A percentile compares a stretch with the other conserved stretches of the same genome.
Conservation (phyloP, 768 basidiomycete species). For the Lentinula raphanica region DNA sequence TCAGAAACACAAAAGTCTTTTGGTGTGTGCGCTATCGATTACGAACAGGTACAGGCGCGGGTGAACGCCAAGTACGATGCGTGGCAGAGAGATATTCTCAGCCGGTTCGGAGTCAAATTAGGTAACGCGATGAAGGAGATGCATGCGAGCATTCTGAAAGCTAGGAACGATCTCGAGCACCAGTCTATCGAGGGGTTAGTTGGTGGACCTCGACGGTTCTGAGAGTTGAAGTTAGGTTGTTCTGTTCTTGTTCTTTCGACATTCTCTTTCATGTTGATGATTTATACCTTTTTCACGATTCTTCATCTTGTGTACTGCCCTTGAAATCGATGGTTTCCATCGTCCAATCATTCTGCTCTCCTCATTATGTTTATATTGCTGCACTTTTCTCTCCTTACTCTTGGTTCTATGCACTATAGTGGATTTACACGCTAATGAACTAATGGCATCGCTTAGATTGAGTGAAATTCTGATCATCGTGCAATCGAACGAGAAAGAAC, state of each 20-base stretch:
- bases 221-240: slow-evolving; percentile 13
- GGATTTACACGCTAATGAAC: not conserved
- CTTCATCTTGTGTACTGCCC: not conserved
- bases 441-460: not conserved
- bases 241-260: not conserved
- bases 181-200: slow-evolving; percentile 92
- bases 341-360: not conserved
- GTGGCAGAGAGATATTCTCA: slow-evolving; percentile 95
- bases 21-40: slow-evolving; percentile 92
- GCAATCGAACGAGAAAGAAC: too few species aligned
- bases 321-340: not conserved
- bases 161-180: slow-evolving; percentile 91
- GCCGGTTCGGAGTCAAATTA: slow-evolving; percentile 87
- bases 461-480: too few species aligned
- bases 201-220: slow-evolving; percentile 52
- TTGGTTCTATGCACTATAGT: not conserved
- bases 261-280: not conserved
- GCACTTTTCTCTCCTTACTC: not conserved
- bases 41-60: slow-evolving; percentile 94
- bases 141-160: slow-evolving; percentile 88
- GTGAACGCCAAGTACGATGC: slow-evolving; percentile 99
- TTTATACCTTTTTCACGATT: not conserved
- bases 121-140: slow-evolving; percentile 97
- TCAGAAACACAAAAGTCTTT: slow-evolving; percentile 90
- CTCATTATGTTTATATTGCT: not conserved